Evolutionary conservation across 1,284 basidiomycete genomes (phyloP).

Genomic region (Tausonia pullulans): DNA sequence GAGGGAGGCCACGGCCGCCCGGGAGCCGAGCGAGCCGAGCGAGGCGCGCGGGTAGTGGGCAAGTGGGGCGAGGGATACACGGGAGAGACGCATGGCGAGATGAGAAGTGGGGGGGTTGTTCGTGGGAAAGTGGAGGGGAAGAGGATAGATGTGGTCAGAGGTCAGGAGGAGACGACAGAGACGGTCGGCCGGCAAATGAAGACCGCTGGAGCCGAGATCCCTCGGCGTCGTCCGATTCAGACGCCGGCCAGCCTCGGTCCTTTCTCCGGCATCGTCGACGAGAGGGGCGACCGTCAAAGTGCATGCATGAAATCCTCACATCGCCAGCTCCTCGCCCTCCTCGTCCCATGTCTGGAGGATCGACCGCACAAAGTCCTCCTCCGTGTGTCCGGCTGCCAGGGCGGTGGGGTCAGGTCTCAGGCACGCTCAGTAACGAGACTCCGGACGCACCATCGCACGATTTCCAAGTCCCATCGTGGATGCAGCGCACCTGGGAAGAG

Average conservation of each 20-base stretch:
- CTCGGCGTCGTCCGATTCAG: too few species aligned
- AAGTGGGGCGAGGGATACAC: background rate
- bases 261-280: too few species aligned
- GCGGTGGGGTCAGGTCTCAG: too few species aligned
- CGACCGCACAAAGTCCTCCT: background rate
- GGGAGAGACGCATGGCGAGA: conserved; percentile 1
- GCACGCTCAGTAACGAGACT: too few species aligned
- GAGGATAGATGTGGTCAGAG: background rate
- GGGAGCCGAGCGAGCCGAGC: background rate
- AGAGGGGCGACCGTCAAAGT: too few species aligned
- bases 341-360: background rate
- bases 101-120: background rate
- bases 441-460: background rate
- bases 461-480: conserved; percentile 5
- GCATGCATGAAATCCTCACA: too few species aligned
- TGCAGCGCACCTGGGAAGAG: conserved; percentile 1
- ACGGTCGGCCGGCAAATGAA: too few species aligned
- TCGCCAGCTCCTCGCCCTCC: too few species aligned
- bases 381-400: conserved; percentile 1
- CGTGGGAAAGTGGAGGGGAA: background rate
- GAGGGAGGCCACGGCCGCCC: conserved; percentile 1
- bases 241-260: too few species aligned
- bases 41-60: background rate
- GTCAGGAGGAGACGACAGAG: too few species aligned
- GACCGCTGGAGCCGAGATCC: too few species aligned